Conservation (phyloP, 805 yeast species). For the Metschnikowia koreensis region DNA sequence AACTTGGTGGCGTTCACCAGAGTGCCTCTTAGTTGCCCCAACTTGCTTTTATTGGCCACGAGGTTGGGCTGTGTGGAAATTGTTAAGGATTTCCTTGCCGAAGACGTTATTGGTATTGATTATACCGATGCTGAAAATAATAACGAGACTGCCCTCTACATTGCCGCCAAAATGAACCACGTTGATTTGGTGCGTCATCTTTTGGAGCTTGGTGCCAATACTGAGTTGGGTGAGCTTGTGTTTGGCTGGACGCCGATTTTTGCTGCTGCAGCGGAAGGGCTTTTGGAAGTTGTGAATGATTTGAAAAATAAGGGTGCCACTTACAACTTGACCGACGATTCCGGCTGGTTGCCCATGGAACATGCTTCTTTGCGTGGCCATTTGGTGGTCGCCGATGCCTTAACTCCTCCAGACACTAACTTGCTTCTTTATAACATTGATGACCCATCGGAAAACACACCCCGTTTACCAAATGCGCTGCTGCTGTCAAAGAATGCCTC, state of each 20-base stretch:
- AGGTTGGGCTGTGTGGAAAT: constrained; percentile 61
- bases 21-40: constrained; percentile 48
- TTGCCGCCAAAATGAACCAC: constrained; percentile 67
- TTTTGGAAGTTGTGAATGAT: constrained; percentile 49
- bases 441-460: constrained; percentile 33
- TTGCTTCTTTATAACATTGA: constrained; percentile 35
- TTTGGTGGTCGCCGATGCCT: constrained; percentile 59
- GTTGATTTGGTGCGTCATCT: constrained; percentile 52
- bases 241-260: constrained; percentile 96
- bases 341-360: constrained; percentile 98
- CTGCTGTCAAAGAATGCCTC: constrained; percentile 16
- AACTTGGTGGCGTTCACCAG: constrained; percentile 48
- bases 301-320: constrained; percentile 56
- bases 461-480: constrained; percentile 16
- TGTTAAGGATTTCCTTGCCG: constrained; percentile 49
- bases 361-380: constrained; percentile 93
- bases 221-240: constrained; percentile 71
- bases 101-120: constrained; percentile 63
- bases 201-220: constrained; percentile 59
- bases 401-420: constrained; percentile 47
- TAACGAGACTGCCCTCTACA: constrained; percentile 77
- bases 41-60: constrained; percentile 63
- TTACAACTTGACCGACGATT: constrained; percentile 61
- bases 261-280: constrained; percentile 87
- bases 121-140: constrained; percentile 55